Conservation (phyloP, 2,329 filamentous ascomycete species). For the Epichloe gansuensis region DNA sequence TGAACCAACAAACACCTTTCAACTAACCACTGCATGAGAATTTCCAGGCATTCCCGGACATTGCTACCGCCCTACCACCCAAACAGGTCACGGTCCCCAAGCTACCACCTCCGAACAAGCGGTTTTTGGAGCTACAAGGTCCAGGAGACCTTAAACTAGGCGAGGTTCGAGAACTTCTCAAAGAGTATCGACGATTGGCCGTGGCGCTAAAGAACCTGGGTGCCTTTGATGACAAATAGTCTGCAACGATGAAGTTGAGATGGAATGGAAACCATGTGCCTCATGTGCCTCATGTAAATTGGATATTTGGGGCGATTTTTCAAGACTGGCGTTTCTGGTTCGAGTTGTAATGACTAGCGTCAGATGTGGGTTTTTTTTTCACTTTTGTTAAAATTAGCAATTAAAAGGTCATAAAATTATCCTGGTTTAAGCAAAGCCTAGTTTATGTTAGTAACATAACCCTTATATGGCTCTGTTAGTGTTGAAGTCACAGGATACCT, state of each 20-base stretch:
- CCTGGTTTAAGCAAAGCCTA: too few species aligned
- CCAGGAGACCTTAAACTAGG: conserved; percentile 57
- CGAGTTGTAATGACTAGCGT: too few species aligned
- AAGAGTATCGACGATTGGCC: conserved; percentile 63
- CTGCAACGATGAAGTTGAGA: not conserved
- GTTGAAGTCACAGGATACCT: too few species aligned
- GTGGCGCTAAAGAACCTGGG: conserved; percentile 48
- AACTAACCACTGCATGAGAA: not conserved
- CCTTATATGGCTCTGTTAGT: too few species aligned
- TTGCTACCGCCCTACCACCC: conserved; percentile 40
- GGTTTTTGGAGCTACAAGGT: conserved; percentile 60
- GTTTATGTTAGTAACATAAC: too few species aligned
- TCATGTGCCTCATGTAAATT: not conserved
- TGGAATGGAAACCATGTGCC: not conserved
- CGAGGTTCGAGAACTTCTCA: conserved; percentile 59
- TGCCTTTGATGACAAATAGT: conserved; percentile 37
- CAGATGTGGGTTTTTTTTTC: not conserved
- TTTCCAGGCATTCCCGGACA: conserved; percentile 45
- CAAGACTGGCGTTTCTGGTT: too few species aligned
- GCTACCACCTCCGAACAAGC: conserved; percentile 53
- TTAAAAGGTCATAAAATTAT: too few species aligned
- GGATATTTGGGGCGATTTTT: not conserved
- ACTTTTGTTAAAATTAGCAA: too few species aligned
- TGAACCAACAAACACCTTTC: not conserved
- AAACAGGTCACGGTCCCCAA: conserved; percentile 35